Base-by-base conservation (phyloP, 768 basidiomycete genomes). In the Rhodotorula diobovata region DNA sequence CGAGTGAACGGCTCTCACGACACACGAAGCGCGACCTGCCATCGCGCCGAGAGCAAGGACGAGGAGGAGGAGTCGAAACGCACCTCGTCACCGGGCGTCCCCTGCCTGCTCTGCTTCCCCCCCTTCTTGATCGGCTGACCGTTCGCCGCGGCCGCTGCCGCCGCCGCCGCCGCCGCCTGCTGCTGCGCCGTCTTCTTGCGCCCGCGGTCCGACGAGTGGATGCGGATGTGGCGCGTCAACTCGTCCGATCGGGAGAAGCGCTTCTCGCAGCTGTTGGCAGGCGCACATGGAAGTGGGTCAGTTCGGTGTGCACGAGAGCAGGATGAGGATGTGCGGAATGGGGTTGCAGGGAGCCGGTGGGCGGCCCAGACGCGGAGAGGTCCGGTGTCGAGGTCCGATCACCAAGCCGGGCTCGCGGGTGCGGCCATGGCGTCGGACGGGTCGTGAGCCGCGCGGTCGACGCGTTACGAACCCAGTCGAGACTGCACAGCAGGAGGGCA, bases 181-280 rank as follows among this genome's bases (percentile, higher is more conserved):
- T 70, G 75, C 66, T 54, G 63, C 7, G 56, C 67, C 34, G 72
- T 68, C 72, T 74, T 74, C 61, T 74, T 74, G 53, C 67, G 56
- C 1, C 69, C 72, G 39, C 72, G 54, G 34, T 71, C 70, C 75
- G 77, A 51, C 79, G 69, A 66, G 81, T 99, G 95, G 76, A 98
- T 99, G 58, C 95, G 86, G 1, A 90, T 89, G 79, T 99, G 95
- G 67, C 95, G 86, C 39, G 95, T 99, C 74, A 99, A 87, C 81
- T 99, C 95, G 83, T 99, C 95, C n/a, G 91, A 93, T 69, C 95
- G 88, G 28, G 91, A 93, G 81, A 99, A 99, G 11, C 93, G 89
- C 81, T 98, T 99, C 81, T 96, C 94, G 85, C 95, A 99, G n/a
- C 74, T 75, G 70, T 35, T 6, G 5, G 37, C 16, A 25, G 34